Conservation (phyloP, 169 alveolate species). For the Sarcocystis neurona region DNA sequence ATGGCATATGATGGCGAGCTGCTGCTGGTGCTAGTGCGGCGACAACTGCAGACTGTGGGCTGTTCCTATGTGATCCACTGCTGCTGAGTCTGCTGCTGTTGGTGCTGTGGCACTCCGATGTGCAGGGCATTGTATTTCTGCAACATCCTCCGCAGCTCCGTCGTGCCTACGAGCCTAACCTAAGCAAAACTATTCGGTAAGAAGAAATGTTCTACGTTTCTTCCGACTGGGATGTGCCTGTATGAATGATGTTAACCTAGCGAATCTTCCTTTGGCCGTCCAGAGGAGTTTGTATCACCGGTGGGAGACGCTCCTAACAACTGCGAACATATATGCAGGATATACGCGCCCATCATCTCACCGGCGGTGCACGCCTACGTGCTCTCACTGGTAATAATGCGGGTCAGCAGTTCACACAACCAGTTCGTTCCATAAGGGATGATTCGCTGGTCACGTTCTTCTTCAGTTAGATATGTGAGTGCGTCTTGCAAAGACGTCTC, state of each 20-base stretch:
- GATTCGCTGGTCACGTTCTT: no score
- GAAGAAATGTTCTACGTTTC: background rate
- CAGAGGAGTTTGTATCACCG: background rate
- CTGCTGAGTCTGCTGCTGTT: background rate
- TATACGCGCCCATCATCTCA: no score
- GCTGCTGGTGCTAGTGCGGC: background rate
- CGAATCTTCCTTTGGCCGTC: background rate
- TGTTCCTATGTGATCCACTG: background rate
- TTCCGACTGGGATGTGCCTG: background rate
- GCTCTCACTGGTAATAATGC: no score
- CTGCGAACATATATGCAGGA: background rate
- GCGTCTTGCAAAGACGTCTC: no score
- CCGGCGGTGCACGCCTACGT: background rate
- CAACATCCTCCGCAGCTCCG: slow-evolving; percentile 27
- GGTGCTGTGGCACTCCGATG: background rate
- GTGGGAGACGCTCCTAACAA: background rate
- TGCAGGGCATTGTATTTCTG: slow-evolving; percentile 1
- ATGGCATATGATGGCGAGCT: background rate
- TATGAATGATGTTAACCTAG: background rate
- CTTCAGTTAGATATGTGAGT: no score
- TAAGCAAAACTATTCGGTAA: background rate
- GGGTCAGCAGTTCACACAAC: no score
- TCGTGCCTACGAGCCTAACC: slow-evolving; percentile 4
- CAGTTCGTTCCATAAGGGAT: no score
- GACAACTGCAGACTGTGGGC: background rate